Conservation (phyloP, 208 protist genomes). For the Trypanosoma boissoni region DNA sequence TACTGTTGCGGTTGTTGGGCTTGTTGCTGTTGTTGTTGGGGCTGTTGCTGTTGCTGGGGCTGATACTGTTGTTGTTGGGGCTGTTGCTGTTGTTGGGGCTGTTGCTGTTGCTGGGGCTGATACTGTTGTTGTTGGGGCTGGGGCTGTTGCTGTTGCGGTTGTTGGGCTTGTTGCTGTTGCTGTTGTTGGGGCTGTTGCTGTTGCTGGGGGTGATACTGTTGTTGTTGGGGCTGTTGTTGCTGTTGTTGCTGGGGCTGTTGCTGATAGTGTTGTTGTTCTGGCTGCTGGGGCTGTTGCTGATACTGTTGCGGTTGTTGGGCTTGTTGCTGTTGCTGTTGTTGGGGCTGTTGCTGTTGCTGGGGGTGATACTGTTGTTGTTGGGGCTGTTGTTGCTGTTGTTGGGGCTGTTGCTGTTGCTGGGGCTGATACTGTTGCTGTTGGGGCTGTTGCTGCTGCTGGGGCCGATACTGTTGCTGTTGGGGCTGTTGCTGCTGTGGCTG, state of each 20-base stretch:
- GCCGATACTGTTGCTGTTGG: background rate
- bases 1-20: no score
- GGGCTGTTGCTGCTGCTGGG: background rate
- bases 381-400: slow-evolving; percentile 22
- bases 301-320: background rate
- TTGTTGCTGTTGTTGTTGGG: background rate
- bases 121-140: slow-evolving; percentile 25
- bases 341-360: slow-evolving; percentile 2
- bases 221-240: slow-evolving; percentile 26
- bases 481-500: background rate
- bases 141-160: slow-evolving; percentile 24
- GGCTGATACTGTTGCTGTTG: slow-evolving; percentile 5
- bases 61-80: slow-evolving; percentile 6
- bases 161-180: background rate
- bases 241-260: slow-evolving; percentile 1
- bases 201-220: slow-evolving; percentile 24
- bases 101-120: background rate
- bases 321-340: background rate
- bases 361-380: slow-evolving; percentile 9
- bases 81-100: slow-evolving; percentile 1
- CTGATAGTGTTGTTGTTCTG: background rate
- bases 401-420: background rate
- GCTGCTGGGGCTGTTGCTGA: background rate
- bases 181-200: slow-evolving; percentile 1
- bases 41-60: background rate